Percentiles rank a stretch among this genome's conserved stretches.
Conservation (phyloP, 176 grass and related monocot species). For the Carex myosuroides region DNA sequence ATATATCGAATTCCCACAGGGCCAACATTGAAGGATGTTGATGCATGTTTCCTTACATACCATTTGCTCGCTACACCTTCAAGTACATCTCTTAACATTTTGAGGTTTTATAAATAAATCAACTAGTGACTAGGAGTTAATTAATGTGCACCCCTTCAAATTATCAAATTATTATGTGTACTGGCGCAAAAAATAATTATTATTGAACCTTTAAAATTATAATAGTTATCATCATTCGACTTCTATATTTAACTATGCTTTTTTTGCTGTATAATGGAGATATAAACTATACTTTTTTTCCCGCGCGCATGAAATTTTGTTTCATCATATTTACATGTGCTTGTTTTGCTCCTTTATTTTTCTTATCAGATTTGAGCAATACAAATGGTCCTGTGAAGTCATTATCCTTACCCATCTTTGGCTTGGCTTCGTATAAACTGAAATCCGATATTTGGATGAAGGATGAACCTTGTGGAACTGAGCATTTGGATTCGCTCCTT, state of each 20-base stretch:
- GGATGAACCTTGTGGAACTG: conserved; percentile 30
- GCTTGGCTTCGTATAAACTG: conserved; percentile 78
- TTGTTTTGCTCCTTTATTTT: not conserved
- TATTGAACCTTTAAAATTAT: not conserved
- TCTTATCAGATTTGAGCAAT: conserved; percentile 28
- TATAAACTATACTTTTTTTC: not conserved
- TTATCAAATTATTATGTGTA: not conserved
- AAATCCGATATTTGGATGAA: conserved; percentile 53
- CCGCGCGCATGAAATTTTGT: not conserved
- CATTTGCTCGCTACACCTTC: conserved; percentile 74
- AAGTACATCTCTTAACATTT: conserved; percentile 21
- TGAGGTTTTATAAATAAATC: not conserved
- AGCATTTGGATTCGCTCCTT: conserved; percentile 41
- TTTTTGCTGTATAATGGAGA: not conserved
- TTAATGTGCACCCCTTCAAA: not conserved
- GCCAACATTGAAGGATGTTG: conserved; percentile 92
- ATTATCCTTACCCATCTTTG: conserved; percentile 54
- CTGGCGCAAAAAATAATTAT: not conserved
- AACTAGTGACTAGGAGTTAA: not conserved
- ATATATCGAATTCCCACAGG: conserved; percentile 99
- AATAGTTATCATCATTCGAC: not conserved
- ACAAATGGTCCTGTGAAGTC: conserved; percentile 2
- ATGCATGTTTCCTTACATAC: conserved; percentile 97
- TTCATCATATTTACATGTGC: not conserved
- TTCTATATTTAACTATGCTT: not conserved